Evolutionary conservation across 805 yeast species (phyloP).

Genomic region (Scheffersomyces ergatensis): DNA sequence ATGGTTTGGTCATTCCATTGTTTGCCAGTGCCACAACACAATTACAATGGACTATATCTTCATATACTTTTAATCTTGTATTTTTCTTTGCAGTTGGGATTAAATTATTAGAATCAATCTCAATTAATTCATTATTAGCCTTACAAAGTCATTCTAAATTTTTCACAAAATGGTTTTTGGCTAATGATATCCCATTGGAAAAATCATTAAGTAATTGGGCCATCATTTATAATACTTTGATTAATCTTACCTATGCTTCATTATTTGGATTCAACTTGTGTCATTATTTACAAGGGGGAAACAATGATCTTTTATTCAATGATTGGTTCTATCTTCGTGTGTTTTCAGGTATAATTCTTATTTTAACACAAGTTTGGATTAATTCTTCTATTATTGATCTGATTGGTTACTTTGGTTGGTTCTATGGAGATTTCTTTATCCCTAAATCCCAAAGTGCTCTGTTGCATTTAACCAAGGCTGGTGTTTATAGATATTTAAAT

Average conservation of each 20-base stretch:
- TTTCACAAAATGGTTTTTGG: conserved; percentile 63
- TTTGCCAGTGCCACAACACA: conserved; percentile 24
- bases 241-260: conserved; percentile 54
- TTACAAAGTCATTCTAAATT: conserved; percentile 59
- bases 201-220: conserved; percentile 76
- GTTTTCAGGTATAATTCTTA: conserved; percentile 57
- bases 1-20: conserved; percentile 42
- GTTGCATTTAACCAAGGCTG: conserved; percentile 62
- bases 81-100: conserved; percentile 42
- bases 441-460: conserved; percentile 41
- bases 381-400: conserved; percentile 64
- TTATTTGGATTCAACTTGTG: conserved; percentile 42
- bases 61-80: conserved; percentile 19
- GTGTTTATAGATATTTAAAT: conserved; percentile 77
- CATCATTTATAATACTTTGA: conserved; percentile 51
- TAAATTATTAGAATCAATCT: conserved; percentile 49
- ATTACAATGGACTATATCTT: not conserved
- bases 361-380: conserved; percentile 66
- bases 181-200: conserved; percentile 61
- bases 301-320: conserved; percentile 15
- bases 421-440: conserved; percentile 80
- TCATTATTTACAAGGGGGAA: conserved; percentile 16
- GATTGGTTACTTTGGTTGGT: conserved; percentile 87
- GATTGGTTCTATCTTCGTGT: conserved; percentile 49
- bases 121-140: conserved; percentile 50